Conservation (phyloP, 805 yeast genomes). For the Ogataea naganishii region DNA sequence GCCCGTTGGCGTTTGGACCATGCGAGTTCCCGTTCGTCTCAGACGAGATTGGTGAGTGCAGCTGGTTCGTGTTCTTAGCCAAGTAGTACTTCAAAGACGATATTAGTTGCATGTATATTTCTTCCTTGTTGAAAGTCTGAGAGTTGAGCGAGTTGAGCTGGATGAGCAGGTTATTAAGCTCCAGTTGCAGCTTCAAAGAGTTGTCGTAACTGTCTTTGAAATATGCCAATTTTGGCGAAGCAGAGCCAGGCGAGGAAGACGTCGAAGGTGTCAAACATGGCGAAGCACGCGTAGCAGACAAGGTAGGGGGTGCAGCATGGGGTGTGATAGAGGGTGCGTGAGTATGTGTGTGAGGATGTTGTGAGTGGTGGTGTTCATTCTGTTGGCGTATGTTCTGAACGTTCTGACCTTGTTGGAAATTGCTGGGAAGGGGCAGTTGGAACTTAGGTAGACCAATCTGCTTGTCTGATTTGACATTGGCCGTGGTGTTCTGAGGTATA, state of each 20-base stretch:
- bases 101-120: conserved; percentile 15
- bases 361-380: background rate
- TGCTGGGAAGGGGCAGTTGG: conserved; percentile 14
- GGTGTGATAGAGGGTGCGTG: no score
- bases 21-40: conserved; percentile 10
- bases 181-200: conserved; percentile 13
- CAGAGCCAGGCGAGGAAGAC: conserved; percentile 11
- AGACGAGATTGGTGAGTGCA: conserved; percentile 13
- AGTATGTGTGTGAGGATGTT: no score
- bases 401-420: conserved; percentile 7
- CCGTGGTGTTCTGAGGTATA: conserved; percentile 6
- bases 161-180: conserved; percentile 19
- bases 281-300: no score
- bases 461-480: conserved; percentile 7
- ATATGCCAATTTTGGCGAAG: conserved; percentile 1
- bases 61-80: conserved; percentile 1
- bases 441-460: conserved; percentile 12
- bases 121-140: conserved; percentile 16
- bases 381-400: background rate
- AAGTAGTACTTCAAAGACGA: conserved; percentile 14
- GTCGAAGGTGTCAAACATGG: conserved; percentile 12
- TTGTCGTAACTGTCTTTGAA: conserved; percentile 5
- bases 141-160: conserved; percentile 17
- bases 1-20: conserved; percentile 3
- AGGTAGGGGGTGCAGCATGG: no score